A percentile compares a stretch with the other conserved stretches of the same genome.
Evolutionary conservation across 2,329 filamentous ascomycete genomes (phyloP).

Genomic region (Magnaporthiopsis incrustans): DNA sequence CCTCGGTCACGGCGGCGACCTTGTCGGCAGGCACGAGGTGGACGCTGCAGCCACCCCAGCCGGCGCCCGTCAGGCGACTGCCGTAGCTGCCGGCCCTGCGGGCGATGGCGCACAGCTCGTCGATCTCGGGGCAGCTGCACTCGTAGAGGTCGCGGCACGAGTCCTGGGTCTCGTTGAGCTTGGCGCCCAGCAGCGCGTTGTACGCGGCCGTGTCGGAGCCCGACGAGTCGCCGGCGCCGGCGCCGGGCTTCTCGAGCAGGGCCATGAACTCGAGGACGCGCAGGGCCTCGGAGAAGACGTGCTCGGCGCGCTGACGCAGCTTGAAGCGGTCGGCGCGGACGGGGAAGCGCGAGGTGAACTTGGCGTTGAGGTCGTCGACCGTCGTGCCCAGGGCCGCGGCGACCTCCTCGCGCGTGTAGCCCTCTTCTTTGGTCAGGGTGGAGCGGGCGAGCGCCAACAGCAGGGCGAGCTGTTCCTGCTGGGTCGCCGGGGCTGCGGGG

Average conservation of each 20-base stretch:
- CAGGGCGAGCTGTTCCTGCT: conserved; percentile 61
- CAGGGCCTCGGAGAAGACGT: conserved; percentile 84
- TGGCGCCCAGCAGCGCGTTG: conserved; percentile 63
- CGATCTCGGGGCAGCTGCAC: conserved; percentile 88
- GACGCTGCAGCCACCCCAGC: conserved; percentile 94
- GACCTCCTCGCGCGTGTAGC: conserved; percentile 84
- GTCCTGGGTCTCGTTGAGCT: conserved; percentile 85
- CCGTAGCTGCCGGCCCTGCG: conserved; percentile 73
- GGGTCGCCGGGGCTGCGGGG: conserved; percentile 17
- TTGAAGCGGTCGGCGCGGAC: conserved; percentile 83
- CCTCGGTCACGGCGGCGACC: conserved; percentile 67
- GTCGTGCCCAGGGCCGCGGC: conserved; percentile 59
- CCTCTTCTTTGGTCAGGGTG: conserved; percentile 68
- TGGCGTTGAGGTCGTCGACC: conserved; percentile 62
- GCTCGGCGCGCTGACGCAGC: conserved; percentile 77
- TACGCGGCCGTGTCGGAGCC: conserved; percentile 50
- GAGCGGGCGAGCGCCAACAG: conserved; percentile 62
- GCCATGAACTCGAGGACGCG: conserved; percentile 78
- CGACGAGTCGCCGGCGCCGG: conserved; percentile 23
- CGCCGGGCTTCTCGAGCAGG: conserved; percentile 51
- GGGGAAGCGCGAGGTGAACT: conserved; percentile 82
- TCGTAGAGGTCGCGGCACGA: conserved; percentile 85
- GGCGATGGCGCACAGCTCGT: conserved; percentile 77
- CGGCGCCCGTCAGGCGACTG: conserved; percentile 81
- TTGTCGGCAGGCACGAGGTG: conserved; percentile 83